Evolutionary conservation across 345 rosid genomes (phyloP).

Genomic region (Camelina neglecta): DNA sequence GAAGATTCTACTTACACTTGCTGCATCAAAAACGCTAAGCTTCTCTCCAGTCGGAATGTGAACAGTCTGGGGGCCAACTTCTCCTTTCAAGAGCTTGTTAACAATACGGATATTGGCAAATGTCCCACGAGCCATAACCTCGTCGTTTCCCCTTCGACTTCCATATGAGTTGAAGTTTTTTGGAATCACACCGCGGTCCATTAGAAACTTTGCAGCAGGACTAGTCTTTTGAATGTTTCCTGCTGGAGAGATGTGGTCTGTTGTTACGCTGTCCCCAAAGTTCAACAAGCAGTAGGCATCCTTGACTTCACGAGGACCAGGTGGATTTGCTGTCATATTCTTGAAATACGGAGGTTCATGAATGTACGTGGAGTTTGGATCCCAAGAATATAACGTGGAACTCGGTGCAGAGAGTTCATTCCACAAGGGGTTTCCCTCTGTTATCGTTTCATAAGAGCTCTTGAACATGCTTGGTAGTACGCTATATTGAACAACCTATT

Average conservation of each 20-base stretch:
- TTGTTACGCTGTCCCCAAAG: constrained; percentile 83
- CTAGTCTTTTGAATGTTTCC: constrained; percentile 83
- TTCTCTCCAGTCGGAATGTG: constrained; percentile 83
- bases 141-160: constrained; percentile 84
- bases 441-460: constrained; percentile 71
- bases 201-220: constrained; percentile 76
- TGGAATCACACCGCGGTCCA: constrained; percentile 65
- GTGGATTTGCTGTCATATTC: constrained; percentile 68
- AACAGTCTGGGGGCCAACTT: constrained; percentile 82
- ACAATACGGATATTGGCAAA: constrained; percentile 83
- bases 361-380: constrained; percentile 77
- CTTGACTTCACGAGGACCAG: constrained; percentile 77
- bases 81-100: constrained; percentile 79
- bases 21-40: constrained; percentile 76
- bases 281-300: constrained; percentile 84
- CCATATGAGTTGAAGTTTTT: constrained; percentile 84
- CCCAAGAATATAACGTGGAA: constrained; percentile 69
- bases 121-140: constrained; percentile 85
- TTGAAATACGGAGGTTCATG: constrained; percentile 90
- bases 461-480: constrained; percentile 84
- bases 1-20: constrained; percentile 56
- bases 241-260: constrained; percentile 90
- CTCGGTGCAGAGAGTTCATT: constrained; percentile 64
- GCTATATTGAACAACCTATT: constrained; percentile 70
- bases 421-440: constrained; percentile 84